Percentiles rank a stretch among this genome's conserved stretches.
phyloP scores from a whole-genome alignment of 805 yeast species.

The Starmerella apicola region DNA sequence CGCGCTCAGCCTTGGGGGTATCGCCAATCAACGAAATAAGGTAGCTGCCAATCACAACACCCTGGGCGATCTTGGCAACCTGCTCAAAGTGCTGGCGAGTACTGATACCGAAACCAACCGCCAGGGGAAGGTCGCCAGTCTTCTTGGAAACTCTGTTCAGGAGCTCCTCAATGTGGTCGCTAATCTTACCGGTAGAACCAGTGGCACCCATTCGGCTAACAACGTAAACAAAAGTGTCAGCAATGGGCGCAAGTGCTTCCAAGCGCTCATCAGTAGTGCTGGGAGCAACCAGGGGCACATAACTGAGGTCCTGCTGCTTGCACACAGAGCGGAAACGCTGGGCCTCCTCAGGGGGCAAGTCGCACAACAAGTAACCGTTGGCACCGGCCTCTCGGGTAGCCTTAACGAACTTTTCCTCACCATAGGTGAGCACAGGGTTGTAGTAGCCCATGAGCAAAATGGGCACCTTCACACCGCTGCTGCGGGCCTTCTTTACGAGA shows the following conservation, averaged over 20 bases:
- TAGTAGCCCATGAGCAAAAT: constrained; percentile 94
- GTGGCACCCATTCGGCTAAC: constrained; percentile 98
- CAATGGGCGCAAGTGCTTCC: constrained; percentile 62
- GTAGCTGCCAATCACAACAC: constrained; percentile 91
- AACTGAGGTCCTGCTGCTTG: constrained; percentile 55
- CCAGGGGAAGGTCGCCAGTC: constrained; percentile 67
- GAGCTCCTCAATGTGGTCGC: constrained; percentile 50
- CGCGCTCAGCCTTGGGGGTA: constrained; percentile 41
- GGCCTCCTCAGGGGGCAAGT: constrained; percentile 97
- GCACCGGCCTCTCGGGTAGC: constrained; percentile 85
- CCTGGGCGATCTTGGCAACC: constrained; percentile 77
- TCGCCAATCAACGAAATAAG: constrained; percentile 59
- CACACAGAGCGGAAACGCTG: constrained; percentile 68
- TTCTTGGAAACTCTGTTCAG: constrained; percentile 63
- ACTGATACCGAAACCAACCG: constrained; percentile 95
- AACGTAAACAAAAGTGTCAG: constrained; percentile 92
- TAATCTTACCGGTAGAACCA: constrained; percentile 65
- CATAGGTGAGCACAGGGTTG: constrained; percentile 82
- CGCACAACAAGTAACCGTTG: constrained; percentile 88
- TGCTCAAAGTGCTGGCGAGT: constrained; percentile 78
- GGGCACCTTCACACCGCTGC: constrained; percentile 75
- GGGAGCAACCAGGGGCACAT: constrained; percentile 92
- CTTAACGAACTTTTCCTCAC: constrained; percentile 68
- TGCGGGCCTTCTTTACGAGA: constrained; percentile 62
- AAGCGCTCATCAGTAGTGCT: constrained; percentile 88